phyloP scores from a whole-genome alignment of 306 rosid genomes.

The Trifolium dubium region DNA sequence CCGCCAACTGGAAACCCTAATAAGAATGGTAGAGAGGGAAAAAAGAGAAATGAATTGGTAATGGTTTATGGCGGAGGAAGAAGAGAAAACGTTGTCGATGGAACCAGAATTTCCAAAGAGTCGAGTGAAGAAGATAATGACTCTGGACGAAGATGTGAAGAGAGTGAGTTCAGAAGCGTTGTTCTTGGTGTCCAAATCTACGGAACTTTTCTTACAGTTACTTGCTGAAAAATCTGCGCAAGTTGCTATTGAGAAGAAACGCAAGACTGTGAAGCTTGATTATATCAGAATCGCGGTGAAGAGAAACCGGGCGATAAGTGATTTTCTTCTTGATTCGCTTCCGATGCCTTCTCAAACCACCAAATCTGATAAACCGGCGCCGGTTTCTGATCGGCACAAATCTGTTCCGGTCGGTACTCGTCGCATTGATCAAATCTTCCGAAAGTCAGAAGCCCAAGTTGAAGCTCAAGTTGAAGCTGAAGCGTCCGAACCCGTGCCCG shows the following conservation, averaged over 20 bases:
- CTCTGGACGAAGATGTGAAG: constrained; percentile 67
- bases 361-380: constrained; percentile 48
- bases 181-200: constrained; percentile 67
- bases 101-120: constrained; percentile 65
- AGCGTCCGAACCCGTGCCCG: constrained; percentile 36
- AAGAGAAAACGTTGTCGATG: constrained; percentile 36
- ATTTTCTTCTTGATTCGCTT: constrained; percentile 86
- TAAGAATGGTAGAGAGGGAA: background rate
- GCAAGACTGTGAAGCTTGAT: constrained; percentile 80
- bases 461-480: background rate
- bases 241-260: constrained; percentile 69
- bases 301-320: constrained; percentile 74
- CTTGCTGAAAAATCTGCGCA: constrained; percentile 76
- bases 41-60: background rate
- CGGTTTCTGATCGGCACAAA: constrained; percentile 25
- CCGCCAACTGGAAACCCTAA: constrained; percentile 60
- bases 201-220: constrained; percentile 75
- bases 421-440: constrained; percentile 77
- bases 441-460: constrained; percentile 33
- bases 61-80: constrained; percentile 52
- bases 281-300: constrained; percentile 67
- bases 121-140: constrained; percentile 83
- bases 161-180: constrained; percentile 77
- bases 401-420: constrained; percentile 56
- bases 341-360: constrained; percentile 54